Percentiles rank a stretch among this genome's conserved stretches.
Evolutionary conservation across 1,139 yeast genomes (phyloP).

Genomic region (Diutina scorzettiae): DNA sequence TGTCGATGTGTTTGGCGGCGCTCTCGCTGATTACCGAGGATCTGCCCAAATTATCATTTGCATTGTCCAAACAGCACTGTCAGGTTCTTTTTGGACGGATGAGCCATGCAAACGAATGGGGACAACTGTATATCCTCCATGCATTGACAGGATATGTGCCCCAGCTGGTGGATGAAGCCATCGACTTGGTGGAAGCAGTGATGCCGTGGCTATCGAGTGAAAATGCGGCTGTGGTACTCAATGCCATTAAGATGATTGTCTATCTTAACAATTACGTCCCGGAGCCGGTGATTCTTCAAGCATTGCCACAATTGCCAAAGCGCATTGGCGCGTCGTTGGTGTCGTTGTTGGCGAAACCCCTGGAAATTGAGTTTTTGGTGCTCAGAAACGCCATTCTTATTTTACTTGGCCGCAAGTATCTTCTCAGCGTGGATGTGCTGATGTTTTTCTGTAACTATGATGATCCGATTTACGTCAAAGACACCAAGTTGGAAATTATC

Average conservation of each 20-base stretch:
- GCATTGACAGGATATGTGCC: slow-evolving; percentile 67
- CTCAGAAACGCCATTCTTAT: slow-evolving; percentile 71
- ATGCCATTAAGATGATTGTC: slow-evolving; percentile 59
- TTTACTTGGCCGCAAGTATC: slow-evolving; percentile 51
- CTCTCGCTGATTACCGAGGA: slow-evolving; percentile 54
- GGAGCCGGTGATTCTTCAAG: slow-evolving; percentile 16
- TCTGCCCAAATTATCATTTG: slow-evolving; percentile 34
- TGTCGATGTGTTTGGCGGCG: slow-evolving; percentile 60
- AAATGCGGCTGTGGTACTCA: slow-evolving; percentile 72
- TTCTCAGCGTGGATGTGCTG: slow-evolving; percentile 56
- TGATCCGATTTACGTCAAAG: slow-evolving; percentile 83
- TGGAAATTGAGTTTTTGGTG: slow-evolving; percentile 77
- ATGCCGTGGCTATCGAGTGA: slow-evolving; percentile 72
- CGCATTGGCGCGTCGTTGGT: slow-evolving; percentile 64
- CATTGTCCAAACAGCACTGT: slow-evolving; percentile 48
- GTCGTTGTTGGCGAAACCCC: slow-evolving; percentile 61
- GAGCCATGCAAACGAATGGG: slow-evolving; percentile 66
- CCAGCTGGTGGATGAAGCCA: slow-evolving; percentile 51
- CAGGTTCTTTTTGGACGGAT: slow-evolving; percentile 37
- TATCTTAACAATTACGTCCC: slow-evolving; percentile 59
- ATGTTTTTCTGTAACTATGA: slow-evolving; percentile 73
- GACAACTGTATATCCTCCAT: slow-evolving; percentile 58
- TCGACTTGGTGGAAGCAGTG: slow-evolving; percentile 51
- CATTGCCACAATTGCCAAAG: slow-evolving; percentile 39
- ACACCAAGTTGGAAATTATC: slow-evolving; percentile 80